Percentiles rank a stretch among this genome's conserved stretches.
These are phyloP conservation scores for Rhodotorula kratochvilovae DNA, from an alignment of 768 basidiomycete genomes.

Conservation along the genomic window DNA sequence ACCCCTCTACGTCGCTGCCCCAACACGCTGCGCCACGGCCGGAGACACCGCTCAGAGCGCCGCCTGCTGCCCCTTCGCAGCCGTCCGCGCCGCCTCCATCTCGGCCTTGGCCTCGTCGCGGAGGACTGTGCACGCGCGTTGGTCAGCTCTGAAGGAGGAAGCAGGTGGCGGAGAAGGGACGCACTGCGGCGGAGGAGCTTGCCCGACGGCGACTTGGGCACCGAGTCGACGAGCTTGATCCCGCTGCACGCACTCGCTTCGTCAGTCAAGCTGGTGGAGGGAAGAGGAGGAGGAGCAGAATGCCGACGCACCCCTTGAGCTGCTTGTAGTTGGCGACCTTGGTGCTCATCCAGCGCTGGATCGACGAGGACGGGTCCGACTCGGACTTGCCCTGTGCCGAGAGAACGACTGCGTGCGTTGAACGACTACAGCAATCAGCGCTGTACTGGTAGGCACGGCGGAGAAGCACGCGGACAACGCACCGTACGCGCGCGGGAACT, in stretches of 20 bases:
- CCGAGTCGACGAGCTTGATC: slow-evolving; percentile 21
- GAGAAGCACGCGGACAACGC: background rate
- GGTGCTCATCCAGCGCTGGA: slow-evolving; percentile 19
- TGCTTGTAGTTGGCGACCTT: slow-evolving; percentile 32
- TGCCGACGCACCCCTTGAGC: slow-evolving; percentile 21
- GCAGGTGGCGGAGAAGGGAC: background rate
- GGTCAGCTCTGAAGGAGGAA: background rate
- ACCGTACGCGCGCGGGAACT: slow-evolving; percentile 59
- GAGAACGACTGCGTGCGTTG: slow-evolving; percentile 23
- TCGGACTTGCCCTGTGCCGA: slow-evolving; percentile 15
- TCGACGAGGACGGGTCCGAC: slow-evolving; percentile 9
- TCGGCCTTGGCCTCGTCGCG: slow-evolving; percentile 18
- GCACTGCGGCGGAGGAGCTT: slow-evolving; percentile 37
- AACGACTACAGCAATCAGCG: background rate
- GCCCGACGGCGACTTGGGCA: slow-evolving; percentile 38
- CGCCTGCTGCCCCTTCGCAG: background rate
- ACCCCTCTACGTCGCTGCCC: no score
- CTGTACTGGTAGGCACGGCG: no score
- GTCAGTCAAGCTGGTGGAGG: no score
- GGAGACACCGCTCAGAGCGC: background rate
- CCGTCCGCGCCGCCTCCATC: background rate
- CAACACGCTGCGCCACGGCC: no score
- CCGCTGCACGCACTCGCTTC: background rate
- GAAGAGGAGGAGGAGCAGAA: background rate
- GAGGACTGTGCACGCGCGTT: background rate